Evolutionary conservation across 345 rosid genomes (phyloP).

Genomic region (Cardamine occulta): DNA sequence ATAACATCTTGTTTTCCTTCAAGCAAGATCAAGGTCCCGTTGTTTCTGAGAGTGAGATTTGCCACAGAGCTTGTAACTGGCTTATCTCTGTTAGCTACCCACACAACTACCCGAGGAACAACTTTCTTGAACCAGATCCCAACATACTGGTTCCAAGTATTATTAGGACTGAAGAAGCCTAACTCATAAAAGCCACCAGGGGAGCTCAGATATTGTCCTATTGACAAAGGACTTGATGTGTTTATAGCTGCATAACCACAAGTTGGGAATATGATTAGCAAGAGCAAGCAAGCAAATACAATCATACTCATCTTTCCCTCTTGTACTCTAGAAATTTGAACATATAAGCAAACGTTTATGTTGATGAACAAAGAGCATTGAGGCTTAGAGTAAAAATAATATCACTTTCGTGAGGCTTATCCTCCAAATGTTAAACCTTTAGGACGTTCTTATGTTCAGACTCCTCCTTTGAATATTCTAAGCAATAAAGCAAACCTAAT

Average conservation of each 20-base stretch:
- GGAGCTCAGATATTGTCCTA: constrained; percentile 20
- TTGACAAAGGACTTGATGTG: constrained; percentile 20
- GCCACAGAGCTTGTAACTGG: not conserved
- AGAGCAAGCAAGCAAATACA: constrained; percentile 1
- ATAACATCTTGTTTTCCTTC: not conserved
- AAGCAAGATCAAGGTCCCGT: not conserved
- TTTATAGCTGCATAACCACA: constrained; percentile 24
- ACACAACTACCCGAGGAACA: constrained; percentile 28
- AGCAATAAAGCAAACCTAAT: no score
- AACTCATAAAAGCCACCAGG: constrained; percentile 30
- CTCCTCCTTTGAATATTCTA: no score
- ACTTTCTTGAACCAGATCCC: constrained; percentile 49
- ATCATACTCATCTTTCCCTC: not conserved
- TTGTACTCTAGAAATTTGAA: no score
- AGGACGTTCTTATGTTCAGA: no score
- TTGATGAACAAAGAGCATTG: no score
- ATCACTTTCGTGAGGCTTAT: no score
- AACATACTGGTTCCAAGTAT: constrained; percentile 32
- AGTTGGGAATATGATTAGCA: constrained; percentile 7
- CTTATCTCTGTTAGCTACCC: constrained; percentile 37
- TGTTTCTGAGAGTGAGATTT: not conserved
- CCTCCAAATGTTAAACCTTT: no score
- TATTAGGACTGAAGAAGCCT: constrained; percentile 37
- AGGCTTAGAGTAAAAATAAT: no score
- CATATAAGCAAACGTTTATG: no score